Conservation (phyloP, 225 moss, liverwort and hornwort species). For the Ulota crispa region DNA sequence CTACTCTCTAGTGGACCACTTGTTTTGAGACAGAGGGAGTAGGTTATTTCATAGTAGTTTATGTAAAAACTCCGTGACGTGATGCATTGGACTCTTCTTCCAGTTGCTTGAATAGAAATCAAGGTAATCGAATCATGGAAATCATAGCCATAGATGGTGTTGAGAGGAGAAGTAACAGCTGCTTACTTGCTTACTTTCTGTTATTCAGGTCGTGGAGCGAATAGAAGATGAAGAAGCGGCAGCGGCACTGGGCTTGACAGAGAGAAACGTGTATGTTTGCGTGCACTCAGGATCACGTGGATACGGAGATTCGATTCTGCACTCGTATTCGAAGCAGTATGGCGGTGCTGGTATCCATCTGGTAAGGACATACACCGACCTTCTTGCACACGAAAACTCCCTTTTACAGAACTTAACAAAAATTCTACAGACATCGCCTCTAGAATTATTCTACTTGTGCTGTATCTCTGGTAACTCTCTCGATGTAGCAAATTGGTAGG, state of each 20-base stretch:
- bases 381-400: background rate
- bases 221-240: slow-evolving; percentile 70
- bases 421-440: background rate
- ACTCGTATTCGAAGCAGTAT: slow-evolving; percentile 43
- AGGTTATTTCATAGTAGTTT: too few species aligned
- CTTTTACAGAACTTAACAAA: background rate
- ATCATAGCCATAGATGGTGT: background rate
- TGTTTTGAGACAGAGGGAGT: too few species aligned
- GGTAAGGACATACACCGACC: slow-evolving; percentile 34
- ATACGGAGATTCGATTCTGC: slow-evolving; percentile 72
- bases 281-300: slow-evolving; percentile 91
- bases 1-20: too few species aligned
- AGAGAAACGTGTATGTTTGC: slow-evolving; percentile 59
- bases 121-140: too few species aligned
- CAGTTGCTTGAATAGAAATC: background rate
- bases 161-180: background rate
- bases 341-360: slow-evolving; percentile 53
- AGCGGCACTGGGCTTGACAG: slow-evolving; percentile 51
- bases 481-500: background rate
- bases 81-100: background rate
- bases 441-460: background rate
- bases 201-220: slow-evolving; percentile 62
- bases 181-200: slow-evolving; percentile 13
- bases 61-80: too few species aligned
- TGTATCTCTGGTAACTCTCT: background rate